Percentiles rank a stretch among this genome's conserved stretches.
phyloP scores from a whole-genome alignment of 768 basidiomycete genomes.

The Lactifluus subvellereus region DNA sequence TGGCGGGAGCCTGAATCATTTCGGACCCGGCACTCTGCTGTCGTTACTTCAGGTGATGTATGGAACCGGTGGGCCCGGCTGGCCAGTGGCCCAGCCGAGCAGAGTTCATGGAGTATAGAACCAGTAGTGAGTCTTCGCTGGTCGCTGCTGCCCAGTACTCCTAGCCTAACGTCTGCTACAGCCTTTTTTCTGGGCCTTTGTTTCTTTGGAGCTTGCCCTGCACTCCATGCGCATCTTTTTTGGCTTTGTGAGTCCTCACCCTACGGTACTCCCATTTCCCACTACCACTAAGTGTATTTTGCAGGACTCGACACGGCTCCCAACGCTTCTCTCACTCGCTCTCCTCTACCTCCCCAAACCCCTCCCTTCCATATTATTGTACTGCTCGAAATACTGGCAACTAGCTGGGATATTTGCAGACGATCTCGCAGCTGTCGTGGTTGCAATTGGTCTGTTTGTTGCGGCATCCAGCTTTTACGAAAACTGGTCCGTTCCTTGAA shows the following conservation, averaged over 20 bases:
- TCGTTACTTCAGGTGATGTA: slow-evolving; percentile 31
- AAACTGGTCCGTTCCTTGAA: slow-evolving; percentile 10
- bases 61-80: slow-evolving; percentile 66
- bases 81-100: slow-evolving; percentile 34
- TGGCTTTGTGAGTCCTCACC: slow-evolving; percentile 48
- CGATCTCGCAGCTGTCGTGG: slow-evolving; percentile 61
- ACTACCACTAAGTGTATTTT: neutral
- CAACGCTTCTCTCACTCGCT: slow-evolving; percentile 51
- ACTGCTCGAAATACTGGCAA: slow-evolving; percentile 59
- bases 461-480: slow-evolving; percentile 4
- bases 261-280: neutral
- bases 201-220: slow-evolving; percentile 61
- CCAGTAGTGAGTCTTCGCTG: slow-evolving; percentile 43
- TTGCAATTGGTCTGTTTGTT: slow-evolving; percentile 66
- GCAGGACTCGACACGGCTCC: slow-evolving; percentile 55
- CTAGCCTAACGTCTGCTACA: slow-evolving; percentile 28
- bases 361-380: slow-evolving; percentile 55
- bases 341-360: slow-evolving; percentile 64
- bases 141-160: neutral
- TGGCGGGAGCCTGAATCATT: slow-evolving; percentile 56
- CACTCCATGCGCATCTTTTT: slow-evolving; percentile 70
- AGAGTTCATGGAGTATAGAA: slow-evolving; percentile 43
- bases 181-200: slow-evolving; percentile 83
- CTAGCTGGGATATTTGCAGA: slow-evolving; percentile 65
- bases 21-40: slow-evolving; percentile 33